A percentile compares a stretch with the other conserved stretches of the same genome.
Conservation (phyloP, 2,329 filamentous ascomycete species). For the Clonostachys solani region DNA sequence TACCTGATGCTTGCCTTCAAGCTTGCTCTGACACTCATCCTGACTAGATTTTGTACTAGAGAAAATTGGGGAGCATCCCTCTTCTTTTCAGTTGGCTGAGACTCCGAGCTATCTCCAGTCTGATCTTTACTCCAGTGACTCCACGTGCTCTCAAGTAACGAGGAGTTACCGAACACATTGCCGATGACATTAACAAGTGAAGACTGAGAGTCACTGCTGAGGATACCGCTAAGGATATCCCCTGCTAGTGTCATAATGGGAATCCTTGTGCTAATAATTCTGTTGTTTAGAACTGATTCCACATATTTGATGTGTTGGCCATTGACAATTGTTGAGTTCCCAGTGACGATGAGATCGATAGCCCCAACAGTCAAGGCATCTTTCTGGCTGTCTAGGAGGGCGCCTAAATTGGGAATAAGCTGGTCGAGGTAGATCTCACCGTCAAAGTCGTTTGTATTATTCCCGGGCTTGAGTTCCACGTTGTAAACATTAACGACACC, state of each 20-base stretch:
- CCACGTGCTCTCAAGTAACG: conserved; percentile 27
- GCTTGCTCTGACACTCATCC: too few relatives aligned
- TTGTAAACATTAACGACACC: conserved; percentile 32
- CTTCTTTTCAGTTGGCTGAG: too few relatives aligned
- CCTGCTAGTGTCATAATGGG: conserved; percentile 31
- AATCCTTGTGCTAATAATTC: conserved; percentile 24
- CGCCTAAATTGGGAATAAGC: conserved; percentile 32
- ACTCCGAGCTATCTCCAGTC: background rate
- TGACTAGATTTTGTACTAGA: too few relatives aligned
- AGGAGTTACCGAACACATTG: conserved; percentile 31
- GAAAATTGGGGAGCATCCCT: too few relatives aligned
- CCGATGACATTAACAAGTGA: conserved; percentile 26
- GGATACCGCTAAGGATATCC: conserved; percentile 28
- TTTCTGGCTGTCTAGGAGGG: conserved; percentile 29
- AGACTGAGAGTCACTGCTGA: conserved; percentile 14
- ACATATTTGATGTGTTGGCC: conserved; percentile 36
- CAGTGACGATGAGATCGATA: conserved; percentile 32
- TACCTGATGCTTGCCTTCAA: too few relatives aligned
- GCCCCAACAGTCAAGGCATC: conserved; percentile 28
- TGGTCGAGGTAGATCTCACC: conserved; percentile 33
- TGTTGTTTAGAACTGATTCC: conserved; percentile 35
- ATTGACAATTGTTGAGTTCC: conserved; percentile 33
- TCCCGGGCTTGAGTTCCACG: conserved; percentile 32
- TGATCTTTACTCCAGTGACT: conserved; percentile 22
- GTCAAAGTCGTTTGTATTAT: conserved; percentile 33